phyloP scores from a whole-genome alignment of 140 eudicot species.

The Anethum foeniculum region DNA sequence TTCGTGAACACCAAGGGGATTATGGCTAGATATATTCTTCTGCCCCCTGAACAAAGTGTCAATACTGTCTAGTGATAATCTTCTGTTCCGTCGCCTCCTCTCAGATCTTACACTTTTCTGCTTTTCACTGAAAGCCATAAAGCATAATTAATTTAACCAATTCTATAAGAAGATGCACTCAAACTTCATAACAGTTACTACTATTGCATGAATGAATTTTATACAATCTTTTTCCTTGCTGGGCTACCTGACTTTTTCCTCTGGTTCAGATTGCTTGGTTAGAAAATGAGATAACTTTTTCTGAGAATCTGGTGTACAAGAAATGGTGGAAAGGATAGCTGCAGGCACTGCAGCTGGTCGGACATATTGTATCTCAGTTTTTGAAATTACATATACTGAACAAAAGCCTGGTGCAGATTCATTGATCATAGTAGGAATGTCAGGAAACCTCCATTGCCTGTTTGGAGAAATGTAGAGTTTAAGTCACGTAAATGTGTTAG shows the following conservation, averaged over 20 bases:
- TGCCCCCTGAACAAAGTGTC: background rate
- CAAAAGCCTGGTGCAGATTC: constrained; percentile 50
- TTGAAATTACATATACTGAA: constrained; percentile 38
- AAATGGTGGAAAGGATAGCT: background rate
- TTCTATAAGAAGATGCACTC: background rate
- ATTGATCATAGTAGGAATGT: constrained; percentile 32
- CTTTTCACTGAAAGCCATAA: constrained; percentile 5
- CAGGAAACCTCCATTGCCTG: constrained; percentile 20
- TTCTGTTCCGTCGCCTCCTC: constrained; percentile 14
- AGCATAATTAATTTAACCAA: background rate
- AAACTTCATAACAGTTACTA: background rate
- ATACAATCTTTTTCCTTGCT: background rate
- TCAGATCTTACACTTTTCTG: constrained; percentile 11
- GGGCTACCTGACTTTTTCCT: constrained; percentile 19
- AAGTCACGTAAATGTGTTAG: background rate
- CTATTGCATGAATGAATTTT: background rate
- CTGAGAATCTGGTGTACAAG: constrained; percentile 11
- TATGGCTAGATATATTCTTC: background rate
- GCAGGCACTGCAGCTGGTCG: constrained; percentile 30
- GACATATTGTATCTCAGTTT: constrained; percentile 26
- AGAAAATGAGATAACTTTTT: background rate
- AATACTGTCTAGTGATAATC: constrained; percentile 3
- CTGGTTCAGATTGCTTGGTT: constrained; percentile 13
- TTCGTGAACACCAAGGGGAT: background rate
- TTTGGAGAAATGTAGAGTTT: background rate